Conservation (phyloP, 2,329 filamentous ascomycete genomes). For the Boeremia lycopersici region DNA sequence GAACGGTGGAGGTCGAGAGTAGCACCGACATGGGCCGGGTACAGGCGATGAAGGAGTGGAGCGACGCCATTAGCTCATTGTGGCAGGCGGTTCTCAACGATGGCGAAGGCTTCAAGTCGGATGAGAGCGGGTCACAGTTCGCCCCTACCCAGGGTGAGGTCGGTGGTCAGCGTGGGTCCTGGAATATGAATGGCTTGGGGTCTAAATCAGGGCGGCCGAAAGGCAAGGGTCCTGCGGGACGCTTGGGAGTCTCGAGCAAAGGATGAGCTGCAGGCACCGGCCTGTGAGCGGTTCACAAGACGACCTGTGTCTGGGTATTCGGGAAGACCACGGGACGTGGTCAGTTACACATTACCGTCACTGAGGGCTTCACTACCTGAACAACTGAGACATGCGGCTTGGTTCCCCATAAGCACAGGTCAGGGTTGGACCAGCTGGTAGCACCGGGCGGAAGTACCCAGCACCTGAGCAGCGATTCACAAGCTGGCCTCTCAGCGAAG, state of each 20-base stretch:
- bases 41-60: slow-evolving; percentile 74
- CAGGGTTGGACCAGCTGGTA: slow-evolving; percentile 35
- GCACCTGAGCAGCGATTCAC: slow-evolving; percentile 23
- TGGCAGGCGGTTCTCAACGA: slow-evolving; percentile 77
- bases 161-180: slow-evolving; percentile 33
- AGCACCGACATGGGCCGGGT: slow-evolving; percentile 76
- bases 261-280: slow-evolving; percentile 48
- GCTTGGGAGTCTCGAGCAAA: slow-evolving; percentile 45
- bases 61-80: slow-evolving; percentile 69
- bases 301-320: slow-evolving; percentile 40
- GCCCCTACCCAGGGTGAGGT: slow-evolving; percentile 33
- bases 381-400: slow-evolving; percentile 45
- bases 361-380: slow-evolving; percentile 33
- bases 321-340: slow-evolving; percentile 35
- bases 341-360: slow-evolving; percentile 44
- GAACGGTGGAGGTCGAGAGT: slow-evolving; percentile 80
- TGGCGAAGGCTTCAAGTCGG: slow-evolving; percentile 70
- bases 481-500: slow-evolving; percentile 37
- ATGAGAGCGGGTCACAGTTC: slow-evolving; percentile 50
- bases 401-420: slow-evolving; percentile 26
- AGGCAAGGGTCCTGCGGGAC: slow-evolving; percentile 47
- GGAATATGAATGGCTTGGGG: slow-evolving; percentile 38
- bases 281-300: slow-evolving; percentile 38
- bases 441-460: slow-evolving; percentile 39
- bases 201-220: slow-evolving; percentile 41